phyloP scores from a whole-genome alignment of 257 asterid species.

The Osmanthus fragrans region DNA sequence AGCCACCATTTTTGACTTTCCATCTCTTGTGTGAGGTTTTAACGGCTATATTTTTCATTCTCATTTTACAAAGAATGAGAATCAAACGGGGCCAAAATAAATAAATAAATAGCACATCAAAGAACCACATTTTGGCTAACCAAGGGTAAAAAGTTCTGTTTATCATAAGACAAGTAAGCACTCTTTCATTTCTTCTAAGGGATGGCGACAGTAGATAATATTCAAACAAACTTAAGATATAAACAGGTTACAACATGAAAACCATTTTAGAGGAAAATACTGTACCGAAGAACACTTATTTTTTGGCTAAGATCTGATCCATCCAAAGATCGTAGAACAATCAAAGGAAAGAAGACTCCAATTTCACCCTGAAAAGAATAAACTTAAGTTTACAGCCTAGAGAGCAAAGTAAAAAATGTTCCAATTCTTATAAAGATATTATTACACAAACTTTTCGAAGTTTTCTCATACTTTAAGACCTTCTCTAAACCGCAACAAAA shows the following conservation, averaged over 20 bases:
- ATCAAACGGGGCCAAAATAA: too few species aligned
- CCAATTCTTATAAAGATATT: conserved; percentile 20
- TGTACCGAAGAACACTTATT: conserved; percentile 81
- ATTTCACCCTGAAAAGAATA: conserved; percentile 78
- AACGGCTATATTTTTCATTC: too few species aligned
- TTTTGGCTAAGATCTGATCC: conserved; percentile 85
- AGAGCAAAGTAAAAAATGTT: conserved; percentile 16
- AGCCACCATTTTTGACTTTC: too few species aligned
- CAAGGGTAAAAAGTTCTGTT: not conserved
- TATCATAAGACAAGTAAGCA: not conserved
- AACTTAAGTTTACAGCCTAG: conserved; percentile 24
- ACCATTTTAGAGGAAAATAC: conserved; percentile 23
- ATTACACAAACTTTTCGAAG: conserved; percentile 9
- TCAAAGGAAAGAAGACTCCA: conserved; percentile 94
- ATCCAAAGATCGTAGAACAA: conserved; percentile 80
- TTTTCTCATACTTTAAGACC: conserved; percentile 72
- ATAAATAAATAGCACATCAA: not conserved
- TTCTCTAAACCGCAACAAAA: conserved; percentile 88
- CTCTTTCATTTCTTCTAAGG: not conserved
- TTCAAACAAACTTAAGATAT: conserved; percentile 18
- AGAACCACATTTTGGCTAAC: conserved; percentile 5
- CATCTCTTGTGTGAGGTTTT: too few species aligned
- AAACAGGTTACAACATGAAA: conserved; percentile 22
- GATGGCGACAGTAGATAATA: conserved; percentile 20
- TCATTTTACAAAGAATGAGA: too few species aligned